Percentiles rank a stretch among this genome's conserved stretches.
phyloP scores from a whole-genome alignment of 257 asterid genomes.

The Solanum raphanifolium region DNA sequence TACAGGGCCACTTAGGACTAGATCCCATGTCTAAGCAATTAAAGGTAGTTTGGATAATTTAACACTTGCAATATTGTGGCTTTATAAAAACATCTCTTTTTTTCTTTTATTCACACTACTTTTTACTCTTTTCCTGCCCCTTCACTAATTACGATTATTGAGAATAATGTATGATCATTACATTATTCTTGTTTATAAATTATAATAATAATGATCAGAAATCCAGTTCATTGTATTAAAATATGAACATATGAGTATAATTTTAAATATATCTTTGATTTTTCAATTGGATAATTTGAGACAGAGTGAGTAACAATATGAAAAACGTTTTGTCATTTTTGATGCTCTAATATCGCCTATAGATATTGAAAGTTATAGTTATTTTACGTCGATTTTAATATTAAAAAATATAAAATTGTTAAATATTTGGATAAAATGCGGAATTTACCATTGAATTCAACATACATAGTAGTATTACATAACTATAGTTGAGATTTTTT shows the following conservation, averaged over 20 bases:
- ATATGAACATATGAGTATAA: not conserved
- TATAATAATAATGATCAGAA: not conserved
- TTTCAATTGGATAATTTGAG: not conserved
- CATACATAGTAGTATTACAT: not conserved
- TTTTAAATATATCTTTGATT: not conserved
- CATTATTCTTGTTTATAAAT: not conserved
- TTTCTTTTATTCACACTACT: not conserved
- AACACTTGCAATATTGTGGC: not conserved
- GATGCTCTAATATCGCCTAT: not conserved
- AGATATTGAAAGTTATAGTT: not conserved
- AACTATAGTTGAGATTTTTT: not conserved
- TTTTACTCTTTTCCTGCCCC: not conserved
- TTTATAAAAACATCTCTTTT: not conserved
- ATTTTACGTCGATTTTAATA: not conserved
- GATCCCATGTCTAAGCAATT: constrained; percentile 1
- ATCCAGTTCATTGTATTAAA: not conserved
- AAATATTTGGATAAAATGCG: not conserved
- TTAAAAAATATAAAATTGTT: not conserved
- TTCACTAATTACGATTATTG: not conserved
- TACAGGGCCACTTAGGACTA: not conserved
- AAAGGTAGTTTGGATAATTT: constrained; percentile 3
- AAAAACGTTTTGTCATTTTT: not conserved
- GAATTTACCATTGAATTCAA: not conserved
- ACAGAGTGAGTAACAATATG: not conserved
- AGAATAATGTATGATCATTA: not conserved